These are phyloP conservation scores for Puccinia horiana DNA, from an alignment of 1,284 basidiomycete species.

Conservation along the genomic window DNA sequence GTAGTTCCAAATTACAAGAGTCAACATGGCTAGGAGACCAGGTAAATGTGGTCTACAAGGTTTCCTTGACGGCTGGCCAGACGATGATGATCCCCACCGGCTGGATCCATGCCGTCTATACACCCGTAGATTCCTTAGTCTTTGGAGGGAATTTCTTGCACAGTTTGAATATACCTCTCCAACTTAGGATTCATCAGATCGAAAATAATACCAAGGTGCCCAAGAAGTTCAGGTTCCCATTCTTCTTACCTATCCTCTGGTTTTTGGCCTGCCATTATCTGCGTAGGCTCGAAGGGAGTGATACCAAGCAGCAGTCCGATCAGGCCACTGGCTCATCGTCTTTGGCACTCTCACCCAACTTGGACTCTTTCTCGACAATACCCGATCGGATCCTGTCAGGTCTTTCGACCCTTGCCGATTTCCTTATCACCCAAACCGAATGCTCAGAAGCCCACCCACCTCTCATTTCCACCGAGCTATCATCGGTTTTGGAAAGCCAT, in stretches of 20 bases:
- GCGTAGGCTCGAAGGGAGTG: background rate
- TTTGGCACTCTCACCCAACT: background rate
- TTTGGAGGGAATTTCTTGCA: conserved; percentile 97
- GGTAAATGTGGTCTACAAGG: conserved; percentile 82
- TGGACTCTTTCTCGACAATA: conserved; percentile 14
- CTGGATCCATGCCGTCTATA: conserved; percentile 96
- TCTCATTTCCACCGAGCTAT: background rate
- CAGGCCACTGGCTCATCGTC: background rate
- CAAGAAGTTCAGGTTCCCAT: conserved; percentile 88
- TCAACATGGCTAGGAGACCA: conserved; percentile 86
- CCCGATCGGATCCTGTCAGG: conserved; percentile 28
- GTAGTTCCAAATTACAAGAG: conserved; percentile 76
- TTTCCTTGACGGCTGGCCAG: conserved; percentile 60
- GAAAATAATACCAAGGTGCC: conserved; percentile 90
- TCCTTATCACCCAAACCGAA: conserved; percentile 7
- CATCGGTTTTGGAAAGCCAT: background rate
- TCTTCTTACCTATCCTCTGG: conserved; percentile 59
- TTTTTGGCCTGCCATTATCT: conserved; percentile 57
- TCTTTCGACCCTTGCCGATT: conserved; percentile 26
- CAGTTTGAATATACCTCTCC: conserved; percentile 73
- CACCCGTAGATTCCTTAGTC: conserved; percentile 85
- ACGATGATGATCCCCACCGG: conserved; percentile 84
- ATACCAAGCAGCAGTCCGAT: background rate
- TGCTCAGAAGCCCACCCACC: background rate
- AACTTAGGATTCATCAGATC: conserved; percentile 80